Base-by-base conservation (phyloP, 306 rosid genomes). In the Citrullus colocynthis region DNA sequence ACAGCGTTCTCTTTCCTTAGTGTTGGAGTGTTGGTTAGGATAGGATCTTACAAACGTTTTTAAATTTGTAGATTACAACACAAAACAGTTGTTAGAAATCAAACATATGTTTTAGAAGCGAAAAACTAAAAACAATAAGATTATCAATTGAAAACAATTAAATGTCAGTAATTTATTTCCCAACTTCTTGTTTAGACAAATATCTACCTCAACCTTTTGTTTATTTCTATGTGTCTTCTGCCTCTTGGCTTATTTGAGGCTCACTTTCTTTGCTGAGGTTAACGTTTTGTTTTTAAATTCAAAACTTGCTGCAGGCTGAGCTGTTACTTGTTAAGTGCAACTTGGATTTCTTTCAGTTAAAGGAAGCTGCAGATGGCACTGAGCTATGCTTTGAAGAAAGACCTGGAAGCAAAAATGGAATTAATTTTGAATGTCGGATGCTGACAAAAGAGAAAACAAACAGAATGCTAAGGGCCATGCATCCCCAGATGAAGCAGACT, bases 281-380 rank as follows among this genome's bases (percentile, higher is more conserved):
- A 21, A 9, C 44, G 0, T 24, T 3, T 41, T 5, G 12, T 76
- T 76, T 39, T 52, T 17, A 62, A 32, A 49, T 63, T 0, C 17
- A 64, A 52, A 78, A 54, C 48, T 76, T 80, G n/a, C 78, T 81
- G 85, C 91, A 95, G 99, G 97, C 88, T 24, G 89, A 89, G 81
- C 76, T 85, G 21, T 77, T 95, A 74, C 85, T 86, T 92, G 79
- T 83, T 24, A 78, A 65, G 77, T 92, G 98, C 87, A 82, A 83
- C 86, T 81, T 83, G 79, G 96, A 88, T 79, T 85, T 91, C 78
- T 79, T 79, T 77, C 87, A 79, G 79, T 81, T 86, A 83, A 85
- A 80, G 80, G 85, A 87, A 80, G 83, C 83, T 75, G 36, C 78
- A 3, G 84, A 75, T 67, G 86, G 83, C 78, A 70, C 77, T 65